Base-by-base conservation (phyloP, 371 early-diverging fungal genomes). In the Mortierella sp. region DNA sequence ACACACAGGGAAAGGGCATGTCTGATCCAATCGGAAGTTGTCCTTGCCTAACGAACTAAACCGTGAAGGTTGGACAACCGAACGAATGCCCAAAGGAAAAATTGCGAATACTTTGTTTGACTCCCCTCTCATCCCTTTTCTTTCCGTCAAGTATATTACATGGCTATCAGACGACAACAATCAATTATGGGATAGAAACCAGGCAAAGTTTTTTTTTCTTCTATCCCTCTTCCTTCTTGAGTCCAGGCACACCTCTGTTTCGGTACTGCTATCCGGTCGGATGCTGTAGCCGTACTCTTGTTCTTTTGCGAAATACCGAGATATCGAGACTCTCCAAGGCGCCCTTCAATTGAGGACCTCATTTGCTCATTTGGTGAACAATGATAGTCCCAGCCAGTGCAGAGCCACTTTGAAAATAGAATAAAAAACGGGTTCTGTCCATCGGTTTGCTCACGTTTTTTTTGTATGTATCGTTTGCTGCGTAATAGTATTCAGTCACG, bases 11-110 rank as follows among this genome's bases (percentile, higher is more conserved):
- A 11, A 68, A 41, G 24, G 41, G 38, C 21, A 21, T 1, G 43
- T 38, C 6, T 5, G 32, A 35, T 38, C 68, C 68, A 68, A 68
- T 68, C 68, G 68, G 68, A 68, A 68, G 68, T 38, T 68, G 24
- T 41, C 38, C 68, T 24, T 21, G 21, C 8, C 10, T 51, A 38
- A 38, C 2, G 38, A 21, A 38, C 56, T 56, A 56, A 56, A 56
- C n/a, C 21, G 3, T 38, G 43, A 68, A 18, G 32, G 38, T 63
- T 63, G 6, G 8, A 35, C 65, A 21, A 6, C 54, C 54, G 54
- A 54, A 54, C 24, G 54, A 16, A 54, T 7, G n/a, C 6, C 8
- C 24, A 54, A 54, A 54, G 38, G 38, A 38, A 38, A 21, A 38
- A 65, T 18, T 16, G 16, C 14, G 60, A 12, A 32, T 2, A 18